These are phyloP conservation scores for Asterella californica DNA, from an alignment of 225 moss, liverwort and hornwort genomes.

Conservation along the genomic window DNA sequence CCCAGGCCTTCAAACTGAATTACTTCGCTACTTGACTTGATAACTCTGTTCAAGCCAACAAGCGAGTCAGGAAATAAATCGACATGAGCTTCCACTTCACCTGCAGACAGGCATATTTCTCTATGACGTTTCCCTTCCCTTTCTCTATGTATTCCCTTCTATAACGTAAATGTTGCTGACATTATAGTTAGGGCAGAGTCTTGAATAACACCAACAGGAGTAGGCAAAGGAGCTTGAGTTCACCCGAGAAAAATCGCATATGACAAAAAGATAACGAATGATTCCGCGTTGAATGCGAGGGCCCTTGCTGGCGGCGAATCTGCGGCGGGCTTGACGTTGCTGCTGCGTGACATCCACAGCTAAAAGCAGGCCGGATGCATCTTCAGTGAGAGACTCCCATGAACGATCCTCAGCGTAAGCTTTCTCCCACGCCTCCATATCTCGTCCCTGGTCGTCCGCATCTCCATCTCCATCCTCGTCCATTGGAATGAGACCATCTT, in stretches of 20 bases:
- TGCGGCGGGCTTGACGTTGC: constrained; percentile 89
- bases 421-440: constrained; percentile 87
- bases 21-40: too few relatives aligned
- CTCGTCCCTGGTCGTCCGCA: constrained; percentile 59
- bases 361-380: constrained; percentile 78
- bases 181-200: neutral
- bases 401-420: constrained; percentile 95
- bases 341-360: constrained; percentile 79
- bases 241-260: constrained; percentile 91
- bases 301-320: constrained; percentile 72
- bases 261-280: constrained; percentile 81
- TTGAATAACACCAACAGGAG: neutral
- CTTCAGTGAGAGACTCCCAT: constrained; percentile 93
- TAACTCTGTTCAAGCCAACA: too few relatives aligned
- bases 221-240: constrained; percentile 6
- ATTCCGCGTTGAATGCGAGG: constrained; percentile 94
- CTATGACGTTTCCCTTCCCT: too few relatives aligned
- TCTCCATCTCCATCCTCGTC: constrained; percentile 51
- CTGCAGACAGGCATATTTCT: too few relatives aligned
- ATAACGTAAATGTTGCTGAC: neutral
- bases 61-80: too few relatives aligned
- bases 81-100: too few relatives aligned
- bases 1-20: too few relatives aligned
- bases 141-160: too few relatives aligned
- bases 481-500: constrained; percentile 25